A percentile compares a stretch with the other conserved stretches of the same genome.
Evolutionary conservation across 1,139 yeast genomes (phyloP).

Genomic region (Hemisphaericaspora subhashii): DNA sequence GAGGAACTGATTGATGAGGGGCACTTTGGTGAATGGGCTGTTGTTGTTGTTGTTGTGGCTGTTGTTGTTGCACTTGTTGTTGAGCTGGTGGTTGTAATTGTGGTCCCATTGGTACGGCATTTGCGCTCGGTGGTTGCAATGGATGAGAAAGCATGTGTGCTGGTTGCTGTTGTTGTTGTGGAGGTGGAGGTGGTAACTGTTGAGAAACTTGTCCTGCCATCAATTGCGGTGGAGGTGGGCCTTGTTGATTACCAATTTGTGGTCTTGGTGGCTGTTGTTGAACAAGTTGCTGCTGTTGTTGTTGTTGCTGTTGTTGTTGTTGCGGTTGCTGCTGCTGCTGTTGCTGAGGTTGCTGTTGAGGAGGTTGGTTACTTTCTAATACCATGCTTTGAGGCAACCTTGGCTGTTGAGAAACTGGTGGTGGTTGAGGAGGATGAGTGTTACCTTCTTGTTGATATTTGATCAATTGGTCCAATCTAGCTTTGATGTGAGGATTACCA

Average conservation of each 20-base stretch:
- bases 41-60: slow-evolving; percentile 6
- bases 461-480: slow-evolving; percentile 81
- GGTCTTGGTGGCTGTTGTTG: slow-evolving; percentile 10
- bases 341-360: slow-evolving; percentile 20
- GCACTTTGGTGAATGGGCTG: slow-evolving; percentile 9
- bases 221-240: slow-evolving; percentile 13
- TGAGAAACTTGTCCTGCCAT: slow-evolving; percentile 4
- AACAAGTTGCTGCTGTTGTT: slow-evolving; percentile 12
- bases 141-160: slow-evolving; percentile 7
- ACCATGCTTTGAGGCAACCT: slow-evolving; percentile 59
- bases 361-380: slow-evolving; percentile 48
- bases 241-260: slow-evolving; percentile 6
- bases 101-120: background rate
- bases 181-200: slow-evolving; percentile 10
- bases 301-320: slow-evolving; percentile 21
- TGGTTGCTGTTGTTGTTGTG: slow-evolving; percentile 10
- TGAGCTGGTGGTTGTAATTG: slow-evolving; percentile 6
- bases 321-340: slow-evolving; percentile 22
- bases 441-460: slow-evolving; percentile 77
- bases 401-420: slow-evolving; percentile 62
- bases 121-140: slow-evolving; percentile 1
- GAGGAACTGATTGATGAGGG: slow-evolving; percentile 11
- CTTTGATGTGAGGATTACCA: slow-evolving; percentile 88
- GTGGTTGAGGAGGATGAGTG: slow-evolving; percentile 64
- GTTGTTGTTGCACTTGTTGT: too few species aligned